Evolutionary conservation across 345 rosid species (phyloP).

Genomic region (Camelina neglecta): DNA sequence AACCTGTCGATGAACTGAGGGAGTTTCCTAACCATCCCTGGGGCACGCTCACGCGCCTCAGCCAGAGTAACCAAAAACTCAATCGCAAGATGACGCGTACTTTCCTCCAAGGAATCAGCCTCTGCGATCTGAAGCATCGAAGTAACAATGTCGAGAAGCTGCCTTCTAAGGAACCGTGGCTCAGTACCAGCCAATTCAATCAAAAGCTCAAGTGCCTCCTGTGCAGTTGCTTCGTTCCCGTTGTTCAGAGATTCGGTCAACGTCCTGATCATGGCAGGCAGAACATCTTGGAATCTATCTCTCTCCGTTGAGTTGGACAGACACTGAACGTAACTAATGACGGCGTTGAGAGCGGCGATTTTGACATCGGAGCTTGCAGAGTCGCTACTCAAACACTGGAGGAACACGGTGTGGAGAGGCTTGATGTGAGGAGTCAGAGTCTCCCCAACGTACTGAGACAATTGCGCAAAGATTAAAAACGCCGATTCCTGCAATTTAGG

Average conservation of each 20-base stretch:
- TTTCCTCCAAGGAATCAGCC: conserved; percentile 92
- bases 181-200: conserved; percentile 98
- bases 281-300: conserved; percentile 93
- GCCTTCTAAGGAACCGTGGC: conserved; percentile 89
- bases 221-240: conserved; percentile 93
- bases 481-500: conserved; percentile 89
- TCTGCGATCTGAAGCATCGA: conserved; percentile 97
- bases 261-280: conserved; percentile 94
- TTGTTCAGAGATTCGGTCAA: conserved; percentile 89
- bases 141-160: conserved; percentile 87
- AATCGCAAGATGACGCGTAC: conserved; percentile 86
- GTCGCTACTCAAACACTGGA: conserved; percentile 66
- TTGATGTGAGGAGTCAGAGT: conserved; percentile 75
- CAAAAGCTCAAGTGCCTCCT: conserved; percentile 91
- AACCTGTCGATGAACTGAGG: conserved; percentile 93
- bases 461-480: conserved; percentile 87
- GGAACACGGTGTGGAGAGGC: conserved; percentile 83
- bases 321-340: conserved; percentile 93
- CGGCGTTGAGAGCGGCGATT: conserved; percentile 93
- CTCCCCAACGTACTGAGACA: conserved; percentile 91
- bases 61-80: conserved; percentile 96
- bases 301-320: conserved; percentile 69
- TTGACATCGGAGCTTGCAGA: conserved; percentile 73
- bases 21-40: conserved; percentile 98
- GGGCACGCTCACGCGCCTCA: conserved; percentile 97